Conservation (phyloP, 345 rosid species). For the Acer saccharum region DNA sequence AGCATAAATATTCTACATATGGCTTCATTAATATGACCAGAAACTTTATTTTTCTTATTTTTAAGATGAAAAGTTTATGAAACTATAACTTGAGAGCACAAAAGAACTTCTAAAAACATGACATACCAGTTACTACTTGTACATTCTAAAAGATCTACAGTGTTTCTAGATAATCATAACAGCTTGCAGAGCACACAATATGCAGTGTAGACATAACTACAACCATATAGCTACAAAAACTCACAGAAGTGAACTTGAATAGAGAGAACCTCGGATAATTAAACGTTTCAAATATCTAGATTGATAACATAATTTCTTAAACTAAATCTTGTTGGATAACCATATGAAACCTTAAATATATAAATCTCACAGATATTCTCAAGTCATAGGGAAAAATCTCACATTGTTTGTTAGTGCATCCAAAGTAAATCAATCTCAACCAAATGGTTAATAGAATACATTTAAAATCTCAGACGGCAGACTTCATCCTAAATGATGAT, state of each 20-base stretch:
- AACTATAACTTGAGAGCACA: not conserved
- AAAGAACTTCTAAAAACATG: not conserved
- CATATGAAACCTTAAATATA: not conserved
- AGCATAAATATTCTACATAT: not conserved
- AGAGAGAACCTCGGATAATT: not conserved
- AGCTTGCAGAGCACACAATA: not conserved
- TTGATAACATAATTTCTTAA: not conserved
- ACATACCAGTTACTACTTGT: not conserved
- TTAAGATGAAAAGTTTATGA: not conserved
- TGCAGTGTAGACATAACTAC: not conserved
- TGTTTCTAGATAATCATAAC: not conserved
- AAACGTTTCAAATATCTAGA: not conserved
- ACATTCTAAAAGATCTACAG: not conserved
- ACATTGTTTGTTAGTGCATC: not conserved
- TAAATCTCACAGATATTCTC: not conserved
- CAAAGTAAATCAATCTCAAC: not conserved
- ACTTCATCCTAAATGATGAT: not conserved
- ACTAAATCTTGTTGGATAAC: not conserved
- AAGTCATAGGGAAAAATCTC: not conserved
- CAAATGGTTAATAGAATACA: not conserved
- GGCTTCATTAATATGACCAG: not conserved
- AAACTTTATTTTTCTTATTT: not conserved
- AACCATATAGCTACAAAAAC: not conserved
- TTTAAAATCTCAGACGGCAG: not conserved
- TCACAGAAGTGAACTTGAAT: not conserved